Percentiles rank a stretch among this genome's conserved stretches.
Conservation (phyloP, 2,329 filamentous ascomycete genomes). For the Pseudogymnoascus sp. region DNA sequence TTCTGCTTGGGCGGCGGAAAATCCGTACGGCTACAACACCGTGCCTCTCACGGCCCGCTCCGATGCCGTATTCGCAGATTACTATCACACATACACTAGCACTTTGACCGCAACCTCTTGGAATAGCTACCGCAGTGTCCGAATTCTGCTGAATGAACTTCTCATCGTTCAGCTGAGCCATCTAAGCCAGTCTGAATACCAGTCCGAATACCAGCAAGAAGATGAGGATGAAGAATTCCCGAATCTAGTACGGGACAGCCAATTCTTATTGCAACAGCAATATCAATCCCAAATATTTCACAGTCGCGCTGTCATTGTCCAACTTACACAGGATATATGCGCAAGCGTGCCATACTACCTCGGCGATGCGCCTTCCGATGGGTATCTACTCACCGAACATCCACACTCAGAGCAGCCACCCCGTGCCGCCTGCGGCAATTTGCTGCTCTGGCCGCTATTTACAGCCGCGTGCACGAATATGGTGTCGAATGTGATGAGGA, state of each 20-base stretch:
- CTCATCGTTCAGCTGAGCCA: constrained; percentile 21
- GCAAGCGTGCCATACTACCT: constrained; percentile 22
- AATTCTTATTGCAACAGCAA: neutral
- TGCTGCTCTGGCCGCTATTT: constrained; percentile 24
- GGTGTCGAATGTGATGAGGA: constrained; percentile 20
- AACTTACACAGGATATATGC: constrained; percentile 23
- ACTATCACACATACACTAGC: neutral
- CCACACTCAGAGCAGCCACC: constrained; percentile 6
- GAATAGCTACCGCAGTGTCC: neutral
- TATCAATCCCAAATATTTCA: neutral
- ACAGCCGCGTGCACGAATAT: constrained; percentile 18
- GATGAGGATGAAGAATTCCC: neutral
- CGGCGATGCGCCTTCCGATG: constrained; percentile 11
- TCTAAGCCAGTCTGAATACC: constrained; percentile 11
- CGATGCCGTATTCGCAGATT: constrained; percentile 18
- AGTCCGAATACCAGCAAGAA: neutral
- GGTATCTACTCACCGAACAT: neutral
- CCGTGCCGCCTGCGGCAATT: constrained; percentile 20
- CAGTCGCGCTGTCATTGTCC: neutral
- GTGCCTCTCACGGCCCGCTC: neutral
- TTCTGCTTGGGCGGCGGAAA: neutral
- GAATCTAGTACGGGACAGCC: neutral
- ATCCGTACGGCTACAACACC: neutral
- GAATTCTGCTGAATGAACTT: neutral
- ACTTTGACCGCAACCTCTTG: neutral